Conservation (phyloP, 768 basidiomycete genomes). For the Tubosaeta sp. region DNA sequence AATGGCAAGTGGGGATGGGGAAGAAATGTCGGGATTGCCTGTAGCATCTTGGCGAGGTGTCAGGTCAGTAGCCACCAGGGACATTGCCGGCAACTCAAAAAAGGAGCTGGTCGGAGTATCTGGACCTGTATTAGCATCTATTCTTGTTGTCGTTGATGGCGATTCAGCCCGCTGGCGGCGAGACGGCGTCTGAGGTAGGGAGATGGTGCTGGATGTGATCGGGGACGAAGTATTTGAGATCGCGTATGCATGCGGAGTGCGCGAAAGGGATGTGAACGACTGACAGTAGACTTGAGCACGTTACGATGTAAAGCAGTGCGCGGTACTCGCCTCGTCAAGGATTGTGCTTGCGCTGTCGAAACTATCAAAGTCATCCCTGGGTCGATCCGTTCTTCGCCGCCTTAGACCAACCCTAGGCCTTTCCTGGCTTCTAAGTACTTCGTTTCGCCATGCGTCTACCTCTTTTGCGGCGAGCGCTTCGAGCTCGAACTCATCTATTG, state of each 20-base stretch:
- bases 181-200: constrained; percentile 14
- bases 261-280: constrained; percentile 45
- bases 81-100: constrained; percentile 2
- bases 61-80: neutral
- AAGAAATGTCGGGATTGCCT: neutral
- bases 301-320: neutral
- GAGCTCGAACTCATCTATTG: constrained; percentile 40
- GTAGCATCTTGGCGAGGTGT: neutral
- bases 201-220: constrained; percentile 8
- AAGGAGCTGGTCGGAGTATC: neutral
- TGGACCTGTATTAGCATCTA: neutral
- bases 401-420: constrained; percentile 1
- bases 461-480: constrained; percentile 50
- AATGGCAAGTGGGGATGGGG: constrained; percentile 12
- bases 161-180: constrained; percentile 18
- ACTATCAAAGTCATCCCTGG: constrained; percentile 10
- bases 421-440: constrained; percentile 33
- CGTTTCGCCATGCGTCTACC: constrained; percentile 49
- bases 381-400: constrained; percentile 5
- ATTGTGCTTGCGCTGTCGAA: constrained; percentile 25
- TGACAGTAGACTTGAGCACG: constrained; percentile 17
- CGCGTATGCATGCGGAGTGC: constrained; percentile 44
- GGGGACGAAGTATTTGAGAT: constrained; percentile 38
- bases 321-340: constrained; percentile 45
- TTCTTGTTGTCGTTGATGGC: constrained; percentile 13